These are phyloP conservation scores for Debaryomyces tyrocola DNA, from an alignment of 805 yeast genomes.

Conservation along the genomic window DNA sequence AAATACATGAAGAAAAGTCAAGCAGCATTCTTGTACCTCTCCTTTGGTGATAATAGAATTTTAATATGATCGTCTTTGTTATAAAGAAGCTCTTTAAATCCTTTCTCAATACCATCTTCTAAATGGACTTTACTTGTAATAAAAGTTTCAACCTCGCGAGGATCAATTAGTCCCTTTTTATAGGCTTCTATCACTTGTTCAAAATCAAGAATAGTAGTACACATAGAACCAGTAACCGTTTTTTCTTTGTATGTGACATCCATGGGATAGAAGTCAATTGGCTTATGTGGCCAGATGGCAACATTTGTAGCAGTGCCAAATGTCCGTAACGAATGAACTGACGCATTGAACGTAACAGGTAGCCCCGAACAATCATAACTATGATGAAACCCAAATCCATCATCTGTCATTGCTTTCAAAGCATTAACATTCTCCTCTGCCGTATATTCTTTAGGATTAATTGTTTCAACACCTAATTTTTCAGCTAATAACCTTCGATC, in stretches of 20 bases:
- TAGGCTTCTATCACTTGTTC: conserved; percentile 46
- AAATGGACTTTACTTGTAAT: conserved; percentile 55
- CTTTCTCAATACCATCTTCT: conserved; percentile 52
- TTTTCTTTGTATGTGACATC: conserved; percentile 54
- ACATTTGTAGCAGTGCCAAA: conserved; percentile 59
- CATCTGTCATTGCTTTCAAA: conserved; percentile 31
- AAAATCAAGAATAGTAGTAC: conserved; percentile 58
- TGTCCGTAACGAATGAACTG: conserved; percentile 47
- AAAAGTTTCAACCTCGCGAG: conserved; percentile 43
- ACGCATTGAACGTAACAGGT: conserved; percentile 51
- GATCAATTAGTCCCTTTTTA: conserved; percentile 11
- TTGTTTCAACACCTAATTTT: conserved; percentile 42
- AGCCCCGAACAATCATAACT: conserved; percentile 59
- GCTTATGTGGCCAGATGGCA: conserved; percentile 55
- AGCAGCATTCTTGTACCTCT: background rate
- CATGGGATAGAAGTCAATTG: conserved; percentile 53
- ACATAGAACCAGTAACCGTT: conserved; percentile 57
- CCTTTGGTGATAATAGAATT: conserved; percentile 49
- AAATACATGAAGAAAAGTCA: background rate
- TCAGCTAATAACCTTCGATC: conserved; percentile 56
- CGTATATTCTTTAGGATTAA: conserved; percentile 7
- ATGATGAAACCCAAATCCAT: conserved; percentile 46
- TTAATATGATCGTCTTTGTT: conserved; percentile 58
- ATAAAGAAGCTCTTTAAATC: conserved; percentile 48
- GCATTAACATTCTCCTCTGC: conserved; percentile 23